phyloP scores from a whole-genome alignment of 169 alveolate species.

The Plasmodium billcollinsi region DNA sequence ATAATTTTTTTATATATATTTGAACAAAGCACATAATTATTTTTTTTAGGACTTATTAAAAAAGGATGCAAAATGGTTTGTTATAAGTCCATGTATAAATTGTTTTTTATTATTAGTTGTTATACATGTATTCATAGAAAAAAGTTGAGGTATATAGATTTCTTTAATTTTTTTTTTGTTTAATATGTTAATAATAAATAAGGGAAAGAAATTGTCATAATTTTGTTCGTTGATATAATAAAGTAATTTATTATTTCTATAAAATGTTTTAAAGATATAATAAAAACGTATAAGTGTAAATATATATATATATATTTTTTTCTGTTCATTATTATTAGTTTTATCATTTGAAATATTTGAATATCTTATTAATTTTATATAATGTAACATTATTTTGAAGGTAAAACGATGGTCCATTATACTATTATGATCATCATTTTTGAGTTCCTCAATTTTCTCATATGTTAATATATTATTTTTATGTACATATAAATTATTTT shows the following conservation, averaged over 20 bases:
- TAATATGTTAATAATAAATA: slow-evolving; percentile 29
- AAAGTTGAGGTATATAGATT: neutral
- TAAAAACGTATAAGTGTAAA: slow-evolving; percentile 21
- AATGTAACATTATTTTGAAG: slow-evolving; percentile 4
- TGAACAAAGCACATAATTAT: no score
- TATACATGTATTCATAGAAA: neutral
- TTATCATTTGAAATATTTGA: neutral
- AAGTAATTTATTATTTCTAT: slow-evolving; percentile 14
- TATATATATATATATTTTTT: neutral
- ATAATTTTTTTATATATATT: no score
- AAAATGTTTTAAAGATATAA: slow-evolving; percentile 21
- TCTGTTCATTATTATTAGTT: neutral
- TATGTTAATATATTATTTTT: no score
- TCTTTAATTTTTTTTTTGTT: slow-evolving; percentile 33
- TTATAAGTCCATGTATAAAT: no score
- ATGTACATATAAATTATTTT: neutral
- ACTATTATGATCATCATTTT: no score
- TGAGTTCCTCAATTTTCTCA: no score
- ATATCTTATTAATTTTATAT: slow-evolving; percentile 27
- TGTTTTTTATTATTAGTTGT: no score
- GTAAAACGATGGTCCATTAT: neutral
- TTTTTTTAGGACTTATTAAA: no score
- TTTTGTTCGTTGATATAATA: slow-evolving; percentile 16
- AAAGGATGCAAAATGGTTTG: no score
- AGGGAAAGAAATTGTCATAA: slow-evolving; percentile 15